phyloP scores from a whole-genome alignment of 2,329 filamentous ascomycete genomes.

The Venturiaceae sp. region DNA sequence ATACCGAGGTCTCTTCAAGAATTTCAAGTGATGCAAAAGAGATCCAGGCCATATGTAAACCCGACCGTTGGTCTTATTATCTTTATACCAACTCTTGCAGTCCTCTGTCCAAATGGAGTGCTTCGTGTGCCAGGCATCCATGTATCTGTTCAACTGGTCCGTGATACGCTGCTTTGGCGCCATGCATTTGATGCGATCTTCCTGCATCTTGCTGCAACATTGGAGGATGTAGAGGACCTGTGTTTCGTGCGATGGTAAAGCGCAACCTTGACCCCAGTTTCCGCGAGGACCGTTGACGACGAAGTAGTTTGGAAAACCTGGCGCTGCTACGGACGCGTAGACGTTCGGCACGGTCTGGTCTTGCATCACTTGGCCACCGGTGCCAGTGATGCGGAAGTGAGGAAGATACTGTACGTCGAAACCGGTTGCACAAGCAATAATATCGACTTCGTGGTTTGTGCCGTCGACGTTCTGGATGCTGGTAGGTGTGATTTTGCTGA shows the following conservation, averaged over 20 bases:
- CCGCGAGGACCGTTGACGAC: constrained; percentile 6
- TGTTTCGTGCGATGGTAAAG: constrained; percentile 6
- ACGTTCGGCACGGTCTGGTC: neutral
- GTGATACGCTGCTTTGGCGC: constrained; percentile 4
- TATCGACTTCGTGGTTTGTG: constrained; percentile 26
- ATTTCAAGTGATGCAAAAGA: constrained; percentile 4
- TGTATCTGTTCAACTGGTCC: constrained; percentile 5
- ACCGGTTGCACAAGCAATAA: constrained; percentile 35
- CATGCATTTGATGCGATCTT: constrained; percentile 7
- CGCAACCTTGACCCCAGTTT: constrained; percentile 7
- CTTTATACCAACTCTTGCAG: constrained; percentile 12
- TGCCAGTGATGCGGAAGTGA: constrained; percentile 21
- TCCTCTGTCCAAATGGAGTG: constrained; percentile 5
- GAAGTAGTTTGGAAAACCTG: constrained; percentile 58
- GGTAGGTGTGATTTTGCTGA: constrained; percentile 23
- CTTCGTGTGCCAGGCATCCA: constrained; percentile 10
- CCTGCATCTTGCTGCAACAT: constrained; percentile 4
- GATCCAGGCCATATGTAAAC: constrained; percentile 9
- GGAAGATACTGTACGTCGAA: constrained; percentile 25
- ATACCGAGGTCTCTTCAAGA: constrained; percentile 2
- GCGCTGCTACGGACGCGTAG: constrained; percentile 54
- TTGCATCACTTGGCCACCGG: constrained; percentile 3
- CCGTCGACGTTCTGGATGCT: constrained; percentile 31
- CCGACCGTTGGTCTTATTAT: constrained; percentile 1
- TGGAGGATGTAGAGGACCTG: constrained; percentile 10